Conservation (phyloP, 192 early-diverging fungal species). For the Coemansia sp. region DNA sequence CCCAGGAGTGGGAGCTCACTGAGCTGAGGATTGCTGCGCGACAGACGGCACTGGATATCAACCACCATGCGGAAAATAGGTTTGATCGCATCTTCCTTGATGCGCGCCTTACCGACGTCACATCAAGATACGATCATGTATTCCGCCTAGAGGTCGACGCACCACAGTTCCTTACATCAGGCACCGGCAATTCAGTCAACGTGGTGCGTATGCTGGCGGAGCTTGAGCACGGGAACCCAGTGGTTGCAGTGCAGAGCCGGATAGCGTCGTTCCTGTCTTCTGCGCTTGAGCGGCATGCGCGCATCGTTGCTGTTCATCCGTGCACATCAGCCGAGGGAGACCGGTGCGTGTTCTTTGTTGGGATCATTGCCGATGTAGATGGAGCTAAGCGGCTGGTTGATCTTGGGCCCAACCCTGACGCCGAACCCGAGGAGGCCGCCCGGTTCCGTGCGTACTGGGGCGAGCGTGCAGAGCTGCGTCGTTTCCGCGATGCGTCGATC, state of each 20-base stretch:
- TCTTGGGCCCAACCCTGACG: constrained; percentile 78
- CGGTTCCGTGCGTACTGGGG: constrained; percentile 88
- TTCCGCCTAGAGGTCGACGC: constrained; percentile 42
- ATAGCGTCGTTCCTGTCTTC: constrained; percentile 25
- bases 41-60: constrained; percentile 30
- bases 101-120: constrained; percentile 10
- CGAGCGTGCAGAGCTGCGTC: constrained; percentile 80
- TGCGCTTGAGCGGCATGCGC: constrained; percentile 24
- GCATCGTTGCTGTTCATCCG: constrained; percentile 45
- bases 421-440: constrained; percentile 63
- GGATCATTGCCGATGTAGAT: constrained; percentile 71
- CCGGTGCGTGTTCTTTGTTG: constrained; percentile 60
- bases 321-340: constrained; percentile 44
- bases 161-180: constrained; percentile 21
- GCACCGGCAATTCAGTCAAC: constrained; percentile 7
- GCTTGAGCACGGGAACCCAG: constrained; percentile 29
- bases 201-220: constrained; percentile 20
- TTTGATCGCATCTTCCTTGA: constrained; percentile 39
- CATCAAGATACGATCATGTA: constrained; percentile 36
- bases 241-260: constrained; percentile 20
- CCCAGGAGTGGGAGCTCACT: constrained; percentile 63
- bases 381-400: constrained; percentile 75
- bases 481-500: constrained; percentile 94
- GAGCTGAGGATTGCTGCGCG: constrained; percentile 57
- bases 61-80: constrained; percentile 16